Percentiles rank a stretch among this genome's conserved stretches.
Evolutionary conservation across 306 rosid species (phyloP).

Genomic region (Trifolium repens): DNA sequence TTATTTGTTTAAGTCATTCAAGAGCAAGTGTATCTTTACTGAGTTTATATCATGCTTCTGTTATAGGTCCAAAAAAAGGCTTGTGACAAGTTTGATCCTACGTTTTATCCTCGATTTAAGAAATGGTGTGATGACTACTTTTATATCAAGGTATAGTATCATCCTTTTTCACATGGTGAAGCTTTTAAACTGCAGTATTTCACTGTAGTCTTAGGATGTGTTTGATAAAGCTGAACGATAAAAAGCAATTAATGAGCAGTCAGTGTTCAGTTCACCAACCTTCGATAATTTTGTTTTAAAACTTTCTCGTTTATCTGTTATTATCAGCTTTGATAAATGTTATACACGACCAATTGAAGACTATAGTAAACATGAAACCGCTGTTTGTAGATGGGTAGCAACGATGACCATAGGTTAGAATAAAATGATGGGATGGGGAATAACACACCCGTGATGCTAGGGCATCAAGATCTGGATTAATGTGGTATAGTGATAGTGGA

Average conservation of each 20-base stretch:
- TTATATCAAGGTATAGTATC: constrained; percentile 75
- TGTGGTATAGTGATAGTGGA: constrained; percentile 6
- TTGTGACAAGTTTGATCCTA: constrained; percentile 95
- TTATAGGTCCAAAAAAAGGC: constrained; percentile 76
- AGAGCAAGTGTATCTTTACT: background rate
- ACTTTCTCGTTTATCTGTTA: background rate
- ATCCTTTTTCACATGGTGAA: constrained; percentile 29
- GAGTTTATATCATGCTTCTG: constrained; percentile 26
- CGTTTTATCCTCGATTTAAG: constrained; percentile 94
- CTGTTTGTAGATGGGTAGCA: background rate
- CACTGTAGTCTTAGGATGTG: background rate
- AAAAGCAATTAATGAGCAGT: background rate
- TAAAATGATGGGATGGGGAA: constrained; percentile 20
- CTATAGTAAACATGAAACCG: background rate
- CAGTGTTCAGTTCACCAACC: constrained; percentile 17
- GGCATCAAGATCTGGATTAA: constrained; percentile 25
- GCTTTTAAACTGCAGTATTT: constrained; percentile 27
- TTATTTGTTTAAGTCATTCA: constrained; percentile 23
- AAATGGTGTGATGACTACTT: constrained; percentile 99
- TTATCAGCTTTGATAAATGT: constrained; percentile 1
- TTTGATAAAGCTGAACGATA: constrained; percentile 17
- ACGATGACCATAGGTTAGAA: background rate
- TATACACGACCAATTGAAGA: constrained; percentile 29
- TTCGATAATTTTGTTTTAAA: background rate
- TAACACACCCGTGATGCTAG: constrained; percentile 24